These are phyloP conservation scores for Acanthamoeba polyphaga DNA, from an alignment of 208 protist species.

Conservation along the genomic window DNA sequence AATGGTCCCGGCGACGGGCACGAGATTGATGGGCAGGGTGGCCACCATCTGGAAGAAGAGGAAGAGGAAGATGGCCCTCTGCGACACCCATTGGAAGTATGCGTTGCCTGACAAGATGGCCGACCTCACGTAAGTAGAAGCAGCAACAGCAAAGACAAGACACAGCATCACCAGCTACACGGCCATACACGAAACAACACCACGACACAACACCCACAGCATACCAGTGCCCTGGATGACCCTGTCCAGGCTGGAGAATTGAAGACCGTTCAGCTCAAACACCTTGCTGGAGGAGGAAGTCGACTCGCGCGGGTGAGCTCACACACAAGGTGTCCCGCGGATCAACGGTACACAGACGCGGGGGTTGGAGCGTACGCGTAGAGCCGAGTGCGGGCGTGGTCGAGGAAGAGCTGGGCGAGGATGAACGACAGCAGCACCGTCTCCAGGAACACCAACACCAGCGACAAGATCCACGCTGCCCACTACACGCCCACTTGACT, in stretches of 20 bases:
- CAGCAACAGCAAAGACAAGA: no score
- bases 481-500: neutral
- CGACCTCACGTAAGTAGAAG: no score
- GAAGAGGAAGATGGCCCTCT: slow-evolving; percentile 35
- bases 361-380: neutral
- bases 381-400: neutral
- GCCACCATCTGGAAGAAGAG: neutral
- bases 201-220: neutral
- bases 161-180: no score
- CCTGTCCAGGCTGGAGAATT: neutral
- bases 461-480: neutral
- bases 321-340: no score
- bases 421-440: neutral
- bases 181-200: neutral
- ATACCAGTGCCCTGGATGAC: neutral
- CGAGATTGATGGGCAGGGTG: neutral
- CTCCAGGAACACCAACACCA: slow-evolving; percentile 3
- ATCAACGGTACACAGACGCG: no score
- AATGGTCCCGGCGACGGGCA: neutral
- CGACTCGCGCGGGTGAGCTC: neutral
- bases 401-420: neutral
- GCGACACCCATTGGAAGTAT: slow-evolving; percentile 11
- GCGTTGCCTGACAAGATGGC: neutral
- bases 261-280: slow-evolving; percentile 2
- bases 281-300: neutral